Base-by-base conservation (phyloP, 2,329 filamentous ascomycete species). In the Aspergillus sp. region DNA sequence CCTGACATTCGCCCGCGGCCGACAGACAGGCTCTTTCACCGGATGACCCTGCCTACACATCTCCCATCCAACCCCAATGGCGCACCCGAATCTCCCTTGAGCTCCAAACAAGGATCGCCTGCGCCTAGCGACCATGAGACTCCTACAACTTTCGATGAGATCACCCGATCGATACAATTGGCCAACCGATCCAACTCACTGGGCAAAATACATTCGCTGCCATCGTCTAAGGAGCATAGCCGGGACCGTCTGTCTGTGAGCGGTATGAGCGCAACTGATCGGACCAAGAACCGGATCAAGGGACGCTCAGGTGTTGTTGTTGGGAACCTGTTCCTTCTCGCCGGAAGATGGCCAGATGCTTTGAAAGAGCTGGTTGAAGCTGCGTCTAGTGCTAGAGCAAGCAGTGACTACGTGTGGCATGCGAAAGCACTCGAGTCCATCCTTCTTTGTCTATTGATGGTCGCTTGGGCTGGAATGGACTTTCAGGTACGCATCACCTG, bases 351-450 rank as follows among this genome's bases (percentile, higher is more conserved):
- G 92, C 86, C 84, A 51, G 93, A 98, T 77, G 93, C 94, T 7
- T 76, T 98, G 49, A 90, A 87, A 73, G 91, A 96, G 72, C 84
- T 97, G 21, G 82, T 87, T 9, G 94, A 97, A 62, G 91, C 90
- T 57, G 92, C 91, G 2, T 85, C 85, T 9, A 87, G 89, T 67
- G 89, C 92, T 15, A 89, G 91, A 68, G 88, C 87, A 39, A 85
- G 91, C 60, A 93, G 92, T 69, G 95, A 99, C 76, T 91, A 97
- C 76, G 76, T 98, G n/a, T 99, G 95, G 94, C 92, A 97, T 78
- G 95, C 91, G 17, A 98, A 98, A 77, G 93, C 92, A 1, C 82
- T 99, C 19, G 96, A 99, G 73, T 87, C 93, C 28, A 91, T 96
- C 62, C 80, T 95, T 50, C 83, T 96, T 25, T 92, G 90, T 70